Percentiles rank a stretch among this genome's conserved stretches.
These are phyloP conservation scores for Quercus lobata DNA, from an alignment of 331 rosid genomes.

Conservation along the genomic window DNA sequence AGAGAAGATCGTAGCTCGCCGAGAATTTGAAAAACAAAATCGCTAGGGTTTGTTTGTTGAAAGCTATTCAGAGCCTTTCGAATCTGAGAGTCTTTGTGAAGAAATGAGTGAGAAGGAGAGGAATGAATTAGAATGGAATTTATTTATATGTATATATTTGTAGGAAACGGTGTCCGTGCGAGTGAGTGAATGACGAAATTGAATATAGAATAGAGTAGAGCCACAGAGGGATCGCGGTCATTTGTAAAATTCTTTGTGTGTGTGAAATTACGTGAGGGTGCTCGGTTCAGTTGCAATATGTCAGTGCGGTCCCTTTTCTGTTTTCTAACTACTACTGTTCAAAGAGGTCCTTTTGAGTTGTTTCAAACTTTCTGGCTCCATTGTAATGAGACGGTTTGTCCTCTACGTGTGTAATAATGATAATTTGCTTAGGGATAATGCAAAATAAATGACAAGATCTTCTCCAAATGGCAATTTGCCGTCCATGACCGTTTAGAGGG, in stretches of 20 bases:
- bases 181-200: neutral
- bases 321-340: too few species aligned
- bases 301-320: neutral
- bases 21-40: neutral
- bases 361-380: too few species aligned
- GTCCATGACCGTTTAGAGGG: too few species aligned
- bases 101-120: neutral
- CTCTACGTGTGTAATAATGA: too few species aligned
- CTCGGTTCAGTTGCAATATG: neutral
- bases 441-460: too few species aligned
- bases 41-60: slow-evolving; percentile 27
- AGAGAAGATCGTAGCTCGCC: neutral
- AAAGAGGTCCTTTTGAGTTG: too few species aligned
- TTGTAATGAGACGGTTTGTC: neutral
- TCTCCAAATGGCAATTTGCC: too few species aligned
- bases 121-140: too few species aligned
- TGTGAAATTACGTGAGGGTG: neutral
- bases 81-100: neutral
- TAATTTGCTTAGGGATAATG: too few species aligned
- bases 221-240: too few species aligned
- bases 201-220: neutral
- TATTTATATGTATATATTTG: too few species aligned
- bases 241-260: neutral
- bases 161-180: too few species aligned
- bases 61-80: neutral